phyloP scores from a whole-genome alignment of 2,329 filamentous ascomycete genomes.

The Nemania serpens region DNA sequence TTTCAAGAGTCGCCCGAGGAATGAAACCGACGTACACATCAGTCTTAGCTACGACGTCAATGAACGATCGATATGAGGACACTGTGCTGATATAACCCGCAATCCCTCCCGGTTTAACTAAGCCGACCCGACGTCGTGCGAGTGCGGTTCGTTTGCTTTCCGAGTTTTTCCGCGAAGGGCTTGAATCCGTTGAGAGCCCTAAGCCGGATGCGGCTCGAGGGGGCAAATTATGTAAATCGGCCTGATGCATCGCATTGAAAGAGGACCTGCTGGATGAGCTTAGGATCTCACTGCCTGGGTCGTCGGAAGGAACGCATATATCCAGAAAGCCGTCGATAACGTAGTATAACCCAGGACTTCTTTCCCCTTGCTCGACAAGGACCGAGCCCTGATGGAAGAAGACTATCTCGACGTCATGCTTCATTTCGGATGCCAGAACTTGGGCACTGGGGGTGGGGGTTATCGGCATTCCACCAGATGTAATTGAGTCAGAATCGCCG shows the following conservation, averaged over 20 bases:
- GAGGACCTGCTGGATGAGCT: slow-evolving; percentile 45
- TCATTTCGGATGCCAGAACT: slow-evolving; percentile 75
- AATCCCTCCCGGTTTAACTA: slow-evolving; percentile 92
- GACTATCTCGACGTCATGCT: slow-evolving; percentile 93
- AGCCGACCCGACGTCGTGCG: slow-evolving; percentile 67
- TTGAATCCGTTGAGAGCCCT: slow-evolving; percentile 35
- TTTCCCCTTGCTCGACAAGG: slow-evolving; percentile 92
- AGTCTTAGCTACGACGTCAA: slow-evolving; percentile 95
- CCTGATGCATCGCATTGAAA: slow-evolving; percentile 43
- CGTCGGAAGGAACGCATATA: slow-evolving; percentile 79
- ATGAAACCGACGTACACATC: slow-evolving; percentile 98
- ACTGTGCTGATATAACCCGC: slow-evolving; percentile 94
- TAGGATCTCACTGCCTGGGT: slow-evolving; percentile 51
- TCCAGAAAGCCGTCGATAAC: slow-evolving; percentile 97
- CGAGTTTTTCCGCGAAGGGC: slow-evolving; percentile 47
- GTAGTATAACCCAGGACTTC: slow-evolving; percentile 96
- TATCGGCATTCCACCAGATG: slow-evolving; percentile 69
- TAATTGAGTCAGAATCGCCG: slow-evolving; percentile 84
- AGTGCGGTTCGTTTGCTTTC: slow-evolving; percentile 43
- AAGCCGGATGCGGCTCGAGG: slow-evolving; percentile 28
- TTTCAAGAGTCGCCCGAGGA: slow-evolving; percentile 81
- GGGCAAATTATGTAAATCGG: slow-evolving; percentile 35
- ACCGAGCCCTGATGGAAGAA: slow-evolving; percentile 95
- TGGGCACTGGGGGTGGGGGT: slow-evolving; percentile 67
- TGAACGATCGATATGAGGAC: slow-evolving; percentile 93